A percentile compares a stretch with the other conserved stretches of the same genome.
Conservation (phyloP, 257 asterid genomes). For the Dorcoceras hygrometricum region DNA sequence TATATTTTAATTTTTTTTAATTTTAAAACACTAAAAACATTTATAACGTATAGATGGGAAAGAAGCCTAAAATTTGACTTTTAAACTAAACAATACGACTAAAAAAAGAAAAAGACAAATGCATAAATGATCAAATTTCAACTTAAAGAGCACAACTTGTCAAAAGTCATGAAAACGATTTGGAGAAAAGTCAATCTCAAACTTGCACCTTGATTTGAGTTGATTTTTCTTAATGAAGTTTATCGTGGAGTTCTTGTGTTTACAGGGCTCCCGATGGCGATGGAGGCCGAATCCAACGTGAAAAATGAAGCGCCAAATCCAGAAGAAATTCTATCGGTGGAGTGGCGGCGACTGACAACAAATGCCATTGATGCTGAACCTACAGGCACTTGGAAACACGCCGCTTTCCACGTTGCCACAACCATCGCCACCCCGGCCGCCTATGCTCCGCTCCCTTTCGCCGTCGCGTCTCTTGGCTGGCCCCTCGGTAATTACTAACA, state of each 20-base stretch:
- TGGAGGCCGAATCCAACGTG: background rate
- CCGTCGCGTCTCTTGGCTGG: conserved; percentile 70
- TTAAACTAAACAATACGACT: too few species aligned
- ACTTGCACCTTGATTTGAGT: too few species aligned
- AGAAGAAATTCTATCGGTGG: background rate
- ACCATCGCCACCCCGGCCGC: conserved; percentile 76
- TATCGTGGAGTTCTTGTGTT: background rate
- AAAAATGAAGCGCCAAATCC: background rate
- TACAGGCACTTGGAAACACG: conserved; percentile 55
- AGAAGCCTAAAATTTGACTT: too few species aligned
- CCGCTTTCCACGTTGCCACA: conserved; percentile 70
- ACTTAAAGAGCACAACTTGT: too few species aligned
- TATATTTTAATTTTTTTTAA: too few species aligned
- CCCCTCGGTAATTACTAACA: conserved; percentile 35
- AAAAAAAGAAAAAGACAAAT: too few species aligned
- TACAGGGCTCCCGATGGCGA: background rate
- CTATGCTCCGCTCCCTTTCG: conserved; percentile 67
- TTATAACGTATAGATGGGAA: too few species aligned
- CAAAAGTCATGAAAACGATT: too few species aligned
- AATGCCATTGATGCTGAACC: conserved; percentile 21
- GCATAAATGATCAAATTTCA: too few species aligned
- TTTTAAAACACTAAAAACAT: too few species aligned
- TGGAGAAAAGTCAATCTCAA: too few species aligned
- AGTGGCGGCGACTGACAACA: background rate
- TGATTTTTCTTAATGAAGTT: too few species aligned